These are phyloP conservation scores for Trypanosoma cruzi DNA, from an alignment of 208 protist genomes.

Conservation along the genomic window DNA sequence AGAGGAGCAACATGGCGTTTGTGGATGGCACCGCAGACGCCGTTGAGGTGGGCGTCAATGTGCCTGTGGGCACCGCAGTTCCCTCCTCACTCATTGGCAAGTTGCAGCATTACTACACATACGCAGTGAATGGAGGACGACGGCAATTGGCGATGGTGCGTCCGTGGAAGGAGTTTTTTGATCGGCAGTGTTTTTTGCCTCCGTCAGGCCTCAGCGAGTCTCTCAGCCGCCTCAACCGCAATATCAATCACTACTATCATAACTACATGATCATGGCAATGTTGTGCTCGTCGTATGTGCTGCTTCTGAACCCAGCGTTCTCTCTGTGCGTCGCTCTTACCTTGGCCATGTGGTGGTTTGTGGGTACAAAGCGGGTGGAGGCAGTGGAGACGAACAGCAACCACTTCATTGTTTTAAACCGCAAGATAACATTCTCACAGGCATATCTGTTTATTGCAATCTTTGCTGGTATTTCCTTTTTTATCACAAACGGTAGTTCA, in stretches of 20 bases:
- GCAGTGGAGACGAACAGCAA: conserved; percentile 29
- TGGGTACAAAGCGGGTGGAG: conserved; percentile 34
- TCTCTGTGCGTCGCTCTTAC: conserved; percentile 54
- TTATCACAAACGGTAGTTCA: conserved; percentile 74
- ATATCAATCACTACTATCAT: conserved; percentile 84
- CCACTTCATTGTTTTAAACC: conserved; percentile 30
- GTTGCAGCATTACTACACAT: conserved; percentile 26
- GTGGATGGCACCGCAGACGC: conserved; percentile 26
- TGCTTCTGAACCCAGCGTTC: conserved; percentile 84
- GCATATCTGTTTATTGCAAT: conserved; percentile 65
- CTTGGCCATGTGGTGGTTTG: conserved; percentile 47
- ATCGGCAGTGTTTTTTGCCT: conserved; percentile 54
- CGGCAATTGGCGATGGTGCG: conserved; percentile 45
- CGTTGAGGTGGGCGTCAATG: not conserved
- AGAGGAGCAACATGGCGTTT: conserved; percentile 38
- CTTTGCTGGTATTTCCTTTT: conserved; percentile 72
- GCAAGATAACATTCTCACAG: conserved; percentile 50
- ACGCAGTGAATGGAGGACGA: conserved; percentile 25
- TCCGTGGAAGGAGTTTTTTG: conserved; percentile 88
- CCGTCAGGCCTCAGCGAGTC: conserved; percentile 60
- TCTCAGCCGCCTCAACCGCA: conserved; percentile 66
- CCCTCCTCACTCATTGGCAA: conserved; percentile 20
- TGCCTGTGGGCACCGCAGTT: not conserved
- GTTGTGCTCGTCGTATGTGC: conserved; percentile 69
- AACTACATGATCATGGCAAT: conserved; percentile 91